Conservation (phyloP, 2,329 filamentous ascomycete genomes). For the Magnaporthales sp. region DNA sequence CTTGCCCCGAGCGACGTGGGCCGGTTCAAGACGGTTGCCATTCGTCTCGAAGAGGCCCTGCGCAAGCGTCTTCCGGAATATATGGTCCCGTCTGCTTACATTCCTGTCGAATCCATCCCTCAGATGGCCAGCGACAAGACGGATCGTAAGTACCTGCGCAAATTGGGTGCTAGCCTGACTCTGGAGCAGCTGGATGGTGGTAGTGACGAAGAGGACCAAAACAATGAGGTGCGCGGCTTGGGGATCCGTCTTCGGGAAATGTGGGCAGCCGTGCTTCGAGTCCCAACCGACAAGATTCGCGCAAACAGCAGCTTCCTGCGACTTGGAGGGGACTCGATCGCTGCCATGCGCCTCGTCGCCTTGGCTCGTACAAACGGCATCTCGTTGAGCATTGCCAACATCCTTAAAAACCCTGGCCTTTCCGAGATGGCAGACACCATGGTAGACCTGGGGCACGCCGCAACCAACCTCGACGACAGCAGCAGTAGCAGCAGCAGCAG, state of each 20-base stretch:
- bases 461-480: background rate
- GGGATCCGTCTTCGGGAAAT: slow-evolving; percentile 34
- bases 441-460: background rate
- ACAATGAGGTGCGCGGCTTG: slow-evolving; percentile 20
- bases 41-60: background rate
- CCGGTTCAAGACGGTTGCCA: background rate
- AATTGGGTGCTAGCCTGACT: background rate
- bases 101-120: slow-evolving; percentile 17
- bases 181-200: slow-evolving; percentile 9
- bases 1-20: too few relatives aligned
- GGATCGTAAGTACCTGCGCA: slow-evolving; percentile 11
- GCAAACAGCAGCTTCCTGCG: slow-evolving; percentile 35
- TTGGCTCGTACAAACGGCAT: background rate
- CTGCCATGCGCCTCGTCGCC: background rate
- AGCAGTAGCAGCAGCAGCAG: too few relatives aligned
- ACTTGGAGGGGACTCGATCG: background rate
- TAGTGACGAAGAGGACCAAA: slow-evolving; percentile 12
- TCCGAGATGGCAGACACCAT: background rate
- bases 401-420: background rate
- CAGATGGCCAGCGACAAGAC: slow-evolving; percentile 14
- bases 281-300: slow-evolving; percentile 28
- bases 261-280: slow-evolving; percentile 37
- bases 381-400: background rate
- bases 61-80: slow-evolving; percentile 9
- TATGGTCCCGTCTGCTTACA: slow-evolving; percentile 16